A percentile compares a stretch with the other conserved stretches of the same genome.
Evolutionary conservation across 2,329 filamentous ascomycete species (phyloP).

Genomic region (Didymella arachidicola): DNA sequence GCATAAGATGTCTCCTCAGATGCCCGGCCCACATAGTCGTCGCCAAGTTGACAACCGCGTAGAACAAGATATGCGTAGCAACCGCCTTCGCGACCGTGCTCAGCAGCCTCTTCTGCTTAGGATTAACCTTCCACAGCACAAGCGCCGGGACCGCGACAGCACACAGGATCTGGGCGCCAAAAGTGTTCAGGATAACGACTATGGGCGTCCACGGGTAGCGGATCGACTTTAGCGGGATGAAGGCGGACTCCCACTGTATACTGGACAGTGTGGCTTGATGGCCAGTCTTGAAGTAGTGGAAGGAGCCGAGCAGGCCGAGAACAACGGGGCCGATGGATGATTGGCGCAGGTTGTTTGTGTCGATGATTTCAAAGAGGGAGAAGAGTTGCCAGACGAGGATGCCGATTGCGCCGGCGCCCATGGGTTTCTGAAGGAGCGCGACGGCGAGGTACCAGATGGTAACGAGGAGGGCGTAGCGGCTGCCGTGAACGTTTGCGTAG

Average conservation of each 20-base stretch:
- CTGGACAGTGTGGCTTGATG: slow-evolving; percentile 87
- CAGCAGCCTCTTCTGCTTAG: slow-evolving; percentile 70
- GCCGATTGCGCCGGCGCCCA: slow-evolving; percentile 85
- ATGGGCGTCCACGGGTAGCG: slow-evolving; percentile 90
- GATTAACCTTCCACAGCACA: slow-evolving; percentile 86
- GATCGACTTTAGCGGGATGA: slow-evolving; percentile 83
- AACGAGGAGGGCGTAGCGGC: slow-evolving; percentile 84
- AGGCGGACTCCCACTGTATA: slow-evolving; percentile 96
- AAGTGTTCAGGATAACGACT: slow-evolving; percentile 83
- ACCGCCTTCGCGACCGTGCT: slow-evolving; percentile 75
- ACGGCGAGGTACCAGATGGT: slow-evolving; percentile 79
- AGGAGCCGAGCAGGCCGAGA: slow-evolving; percentile 86
- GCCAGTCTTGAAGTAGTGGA: slow-evolving; percentile 97
- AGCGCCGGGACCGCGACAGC: slow-evolving; percentile 80
- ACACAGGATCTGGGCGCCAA: slow-evolving; percentile 86
- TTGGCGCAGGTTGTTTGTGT: slow-evolving; percentile 67
- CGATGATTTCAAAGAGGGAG: slow-evolving; percentile 71
- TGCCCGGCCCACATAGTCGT: slow-evolving; percentile 92
- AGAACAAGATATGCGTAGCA: slow-evolving; percentile 80
- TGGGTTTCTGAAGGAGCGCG: slow-evolving; percentile 87
- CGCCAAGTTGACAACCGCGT: slow-evolving; percentile 80
- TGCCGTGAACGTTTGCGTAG: slow-evolving; percentile 91
- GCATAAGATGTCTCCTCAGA: slow-evolving; percentile 90
- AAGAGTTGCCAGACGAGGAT: slow-evolving; percentile 89
- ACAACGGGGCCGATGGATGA: slow-evolving; percentile 83